Evolutionary conservation across 2,329 filamentous ascomycete species (phyloP).

Genomic region (Huntiella savannae): DNA sequence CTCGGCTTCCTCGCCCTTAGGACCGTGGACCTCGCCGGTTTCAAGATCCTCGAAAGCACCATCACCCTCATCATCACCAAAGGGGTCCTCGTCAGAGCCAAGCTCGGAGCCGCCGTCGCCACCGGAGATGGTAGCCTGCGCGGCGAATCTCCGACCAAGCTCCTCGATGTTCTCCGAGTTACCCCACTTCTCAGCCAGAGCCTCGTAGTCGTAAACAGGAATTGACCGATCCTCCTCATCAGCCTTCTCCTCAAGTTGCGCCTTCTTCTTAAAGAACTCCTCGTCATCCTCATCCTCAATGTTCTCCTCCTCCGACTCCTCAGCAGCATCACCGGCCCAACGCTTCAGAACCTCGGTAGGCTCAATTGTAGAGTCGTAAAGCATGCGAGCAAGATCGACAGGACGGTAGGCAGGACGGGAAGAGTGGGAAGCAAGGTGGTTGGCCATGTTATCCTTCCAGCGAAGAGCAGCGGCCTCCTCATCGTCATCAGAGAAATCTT

Average conservation of each 20-base stretch:
- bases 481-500: conserved; percentile 52
- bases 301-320: conserved; percentile 23
- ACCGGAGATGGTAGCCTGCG: conserved; percentile 24
- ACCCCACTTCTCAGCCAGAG: conserved; percentile 71
- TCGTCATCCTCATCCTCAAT: conserved; percentile 35
- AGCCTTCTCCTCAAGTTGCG: conserved; percentile 46
- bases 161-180: conserved; percentile 57
- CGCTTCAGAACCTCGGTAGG: conserved; percentile 55
- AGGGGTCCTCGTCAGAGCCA: conserved; percentile 33
- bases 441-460: conserved; percentile 79
- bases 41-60: conserved; percentile 77
- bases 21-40: conserved; percentile 43
- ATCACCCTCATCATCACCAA: conserved; percentile 47
- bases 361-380: conserved; percentile 70
- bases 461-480: conserved; percentile 45
- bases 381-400: conserved; percentile 63
- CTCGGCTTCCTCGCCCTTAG: conserved; percentile 13
- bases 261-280: conserved; percentile 47
- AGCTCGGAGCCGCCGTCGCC: conserved; percentile 26
- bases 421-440: conserved; percentile 55
- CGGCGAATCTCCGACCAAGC: conserved; percentile 58
- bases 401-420: conserved; percentile 56
- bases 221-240: conserved; percentile 63
- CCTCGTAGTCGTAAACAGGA: conserved; percentile 60
- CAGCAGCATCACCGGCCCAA: conserved; percentile 54